Conservation (phyloP, 306 rosid species). For the Begonia loranthoides region DNA sequence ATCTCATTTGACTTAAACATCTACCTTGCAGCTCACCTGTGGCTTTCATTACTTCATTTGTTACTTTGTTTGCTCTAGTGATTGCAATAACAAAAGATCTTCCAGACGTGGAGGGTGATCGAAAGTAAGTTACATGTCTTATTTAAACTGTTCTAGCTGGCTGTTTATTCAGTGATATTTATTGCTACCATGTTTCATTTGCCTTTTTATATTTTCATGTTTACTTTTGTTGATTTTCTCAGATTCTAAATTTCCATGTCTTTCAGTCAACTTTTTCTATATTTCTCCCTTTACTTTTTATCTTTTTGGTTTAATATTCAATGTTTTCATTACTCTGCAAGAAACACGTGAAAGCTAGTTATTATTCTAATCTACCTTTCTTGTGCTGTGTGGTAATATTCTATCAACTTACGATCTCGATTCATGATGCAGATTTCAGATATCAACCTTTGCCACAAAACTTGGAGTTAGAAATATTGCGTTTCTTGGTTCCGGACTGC, state of each 20-base stretch:
- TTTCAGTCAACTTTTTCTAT: neutral
- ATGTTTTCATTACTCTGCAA: neutral
- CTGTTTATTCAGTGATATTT: neutral
- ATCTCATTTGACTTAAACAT: neutral
- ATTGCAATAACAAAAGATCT: conserved; percentile 97
- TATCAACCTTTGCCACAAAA: conserved; percentile 89
- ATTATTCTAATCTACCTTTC: neutral
- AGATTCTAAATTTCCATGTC: neutral
- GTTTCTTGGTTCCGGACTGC: conserved; percentile 84
- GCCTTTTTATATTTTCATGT: neutral
- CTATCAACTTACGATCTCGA: neutral
- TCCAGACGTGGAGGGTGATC: conserved; percentile 96
- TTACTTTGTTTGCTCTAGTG: conserved; percentile 85
- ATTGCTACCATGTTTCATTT: neutral
- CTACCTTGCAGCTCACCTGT: conserved; percentile 74
- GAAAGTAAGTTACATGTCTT: conserved; percentile 45
- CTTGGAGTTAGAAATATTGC: conserved; percentile 86
- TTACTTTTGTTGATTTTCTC: neutral
- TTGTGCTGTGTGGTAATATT: conserved; percentile 1
- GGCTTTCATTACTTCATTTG: conserved; percentile 79
- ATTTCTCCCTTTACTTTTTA: neutral
- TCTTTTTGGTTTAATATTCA: neutral
- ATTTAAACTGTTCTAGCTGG: conserved; percentile 9
- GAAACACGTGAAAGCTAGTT: no score
- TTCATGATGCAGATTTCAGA: conserved; percentile 48